Percentiles rank a stretch among this genome's conserved stretches.
phyloP scores from a whole-genome alignment of 495 filamentous ascomycete genomes.

The Terfezia boudieri region DNA sequence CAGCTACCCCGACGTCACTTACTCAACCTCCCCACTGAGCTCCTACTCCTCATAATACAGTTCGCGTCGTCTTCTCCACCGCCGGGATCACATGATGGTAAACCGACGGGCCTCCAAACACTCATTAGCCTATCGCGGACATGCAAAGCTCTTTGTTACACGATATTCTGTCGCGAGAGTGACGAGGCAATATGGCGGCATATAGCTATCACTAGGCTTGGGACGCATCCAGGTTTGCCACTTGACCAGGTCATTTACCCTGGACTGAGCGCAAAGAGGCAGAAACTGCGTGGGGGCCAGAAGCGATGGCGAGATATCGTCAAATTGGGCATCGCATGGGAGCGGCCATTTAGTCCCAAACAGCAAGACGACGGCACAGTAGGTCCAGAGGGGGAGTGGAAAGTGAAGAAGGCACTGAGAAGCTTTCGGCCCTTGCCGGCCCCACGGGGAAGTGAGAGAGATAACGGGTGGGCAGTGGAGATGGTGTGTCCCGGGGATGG shows the following conservation, averaged over 20 bases:
- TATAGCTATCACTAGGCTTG: constrained; percentile 9
- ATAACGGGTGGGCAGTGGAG: constrained; percentile 14
- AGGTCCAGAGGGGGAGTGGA: constrained; percentile 1
- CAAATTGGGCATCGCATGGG: constrained; percentile 14
- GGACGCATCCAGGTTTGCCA: constrained; percentile 10
- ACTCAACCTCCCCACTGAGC: constrained; percentile 15
- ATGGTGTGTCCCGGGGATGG: constrained; percentile 13
- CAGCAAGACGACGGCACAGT: not conserved
- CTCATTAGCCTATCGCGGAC: constrained; percentile 14
- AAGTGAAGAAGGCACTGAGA: constrained; percentile 6
- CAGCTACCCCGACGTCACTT: not conserved
- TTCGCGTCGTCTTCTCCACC: constrained; percentile 6
- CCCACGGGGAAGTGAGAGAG: constrained; percentile 10
- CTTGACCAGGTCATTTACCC: constrained; percentile 16
- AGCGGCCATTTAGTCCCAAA: constrained; percentile 9
- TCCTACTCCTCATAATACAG: constrained; percentile 15
- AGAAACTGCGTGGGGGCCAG: constrained; percentile 7
- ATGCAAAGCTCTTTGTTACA: constrained; percentile 13
- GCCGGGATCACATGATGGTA: constrained; percentile 1
- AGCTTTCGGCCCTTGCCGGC: constrained; percentile 8
- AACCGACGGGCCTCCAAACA: not conserved
- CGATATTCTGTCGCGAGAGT: constrained; percentile 16
- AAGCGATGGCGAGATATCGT: constrained; percentile 18
- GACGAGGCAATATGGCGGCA: constrained; percentile 16
- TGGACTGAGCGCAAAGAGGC: constrained; percentile 1